Evolutionary conservation across 1,284 basidiomycete species (phyloP), one percentile per base, ranked within the genome.

Genomic region (Ustilago curta): DNA sequence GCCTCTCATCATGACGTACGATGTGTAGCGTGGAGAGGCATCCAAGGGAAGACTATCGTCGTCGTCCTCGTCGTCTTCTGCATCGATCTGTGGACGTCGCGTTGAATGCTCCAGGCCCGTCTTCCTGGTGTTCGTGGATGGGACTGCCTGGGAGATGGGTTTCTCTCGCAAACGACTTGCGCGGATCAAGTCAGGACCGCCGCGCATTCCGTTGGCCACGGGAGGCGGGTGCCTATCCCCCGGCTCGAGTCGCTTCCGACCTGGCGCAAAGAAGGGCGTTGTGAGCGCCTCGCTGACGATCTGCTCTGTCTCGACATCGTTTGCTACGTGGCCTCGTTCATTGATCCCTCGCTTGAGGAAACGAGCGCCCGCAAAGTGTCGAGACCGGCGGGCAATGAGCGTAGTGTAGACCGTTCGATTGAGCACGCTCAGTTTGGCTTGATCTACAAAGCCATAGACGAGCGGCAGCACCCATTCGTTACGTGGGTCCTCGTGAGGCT

Each of bases 251-350:
- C 44, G 59, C 40, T 62, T 63, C 18, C 60, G 62, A 1, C 65
- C 71, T 2, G 82, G 82, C 11, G 80, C 77, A 39, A 76, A 84
- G 62, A 84, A 83, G 6, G 83, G 72, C 1, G 77, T 99, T 0
- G 94, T 96, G 8, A 95, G 85, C 0, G 94, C 93, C 83, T 99
- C 96, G 3, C 92, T 94, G 0, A 99, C 95, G 56, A 99, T 97
- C 83, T 99, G 97, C 82, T 99, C 97, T 0, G 95, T 98, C 86
- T 99, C 97, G 2, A 99, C 97, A 85, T 99, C 97, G 81, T 99
- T 99, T 1, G 96, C 97, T 2, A 99, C 97, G 82, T 97, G 93
- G 2, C 97, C 97, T 7, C 73, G 50, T 76, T 95, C 92, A 80
- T 97, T 95, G 21, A 95, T 93, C 1, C 97, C 97, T 60, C 97